phyloP scores from a whole-genome alignment of 2,329 filamentous ascomycete species.

The Ceratocystis smalleyi region DNA sequence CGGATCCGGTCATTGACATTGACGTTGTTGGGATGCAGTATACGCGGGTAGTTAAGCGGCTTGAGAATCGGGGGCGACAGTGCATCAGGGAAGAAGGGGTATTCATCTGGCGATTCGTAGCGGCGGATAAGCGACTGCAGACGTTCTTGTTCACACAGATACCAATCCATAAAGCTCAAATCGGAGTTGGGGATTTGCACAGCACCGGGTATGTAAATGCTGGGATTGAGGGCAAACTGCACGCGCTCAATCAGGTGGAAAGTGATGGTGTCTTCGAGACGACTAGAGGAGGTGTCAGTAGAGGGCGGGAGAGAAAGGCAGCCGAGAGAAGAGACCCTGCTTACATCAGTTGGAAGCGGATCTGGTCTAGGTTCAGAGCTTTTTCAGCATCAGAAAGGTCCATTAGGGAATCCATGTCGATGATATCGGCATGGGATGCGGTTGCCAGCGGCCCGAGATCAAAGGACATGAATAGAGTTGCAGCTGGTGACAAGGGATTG shows the following conservation, averaged over 20 bases:
- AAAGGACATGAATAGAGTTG: background rate
- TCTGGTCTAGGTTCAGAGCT: constrained; percentile 78
- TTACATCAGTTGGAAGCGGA: constrained; percentile 87
- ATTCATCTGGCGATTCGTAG: constrained; percentile 92
- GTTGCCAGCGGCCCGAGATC: background rate
- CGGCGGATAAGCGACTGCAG: constrained; percentile 86
- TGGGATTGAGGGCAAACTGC: constrained; percentile 86
- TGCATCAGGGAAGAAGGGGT: constrained; percentile 82
- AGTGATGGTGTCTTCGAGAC: constrained; percentile 92
- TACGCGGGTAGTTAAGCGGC: constrained; percentile 71
- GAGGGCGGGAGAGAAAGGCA: background rate
- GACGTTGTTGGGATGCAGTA: constrained; percentile 77
- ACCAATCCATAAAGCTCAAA: constrained; percentile 85
- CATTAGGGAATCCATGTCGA: constrained; percentile 72
- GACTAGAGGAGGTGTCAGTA: constrained; percentile 37
- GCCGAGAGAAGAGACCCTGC: constrained; percentile 20
- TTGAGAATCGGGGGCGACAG: constrained; percentile 71
- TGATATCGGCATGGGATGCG: background rate
- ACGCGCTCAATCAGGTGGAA: constrained; percentile 94
- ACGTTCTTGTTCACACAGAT: constrained; percentile 75
- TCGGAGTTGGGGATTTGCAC: constrained; percentile 57
- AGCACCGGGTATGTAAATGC: constrained; percentile 71
- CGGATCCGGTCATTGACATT: constrained; percentile 84
- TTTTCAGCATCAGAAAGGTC: constrained; percentile 72
- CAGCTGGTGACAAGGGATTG: background rate